Percentiles rank a stretch among this genome's conserved stretches.
Conservation (phyloP, 2,329 filamentous ascomycete species). For the Bipolaris sorokiniana region DNA sequence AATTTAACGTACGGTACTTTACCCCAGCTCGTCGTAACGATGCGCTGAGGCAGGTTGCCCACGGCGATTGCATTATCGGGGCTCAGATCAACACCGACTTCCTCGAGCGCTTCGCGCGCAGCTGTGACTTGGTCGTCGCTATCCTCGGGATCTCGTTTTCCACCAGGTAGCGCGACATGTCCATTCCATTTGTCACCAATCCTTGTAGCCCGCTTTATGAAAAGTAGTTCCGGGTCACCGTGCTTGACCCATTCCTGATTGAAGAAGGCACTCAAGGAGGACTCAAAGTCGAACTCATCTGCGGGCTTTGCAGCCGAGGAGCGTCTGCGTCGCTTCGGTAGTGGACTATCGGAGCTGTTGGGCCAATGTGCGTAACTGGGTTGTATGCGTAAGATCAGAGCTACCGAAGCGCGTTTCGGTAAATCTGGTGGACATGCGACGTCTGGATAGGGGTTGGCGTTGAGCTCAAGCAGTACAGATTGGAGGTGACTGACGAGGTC, state of each 20-base stretch:
- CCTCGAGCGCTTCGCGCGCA: slow-evolving; percentile 68
- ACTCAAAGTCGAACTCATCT: slow-evolving; percentile 42
- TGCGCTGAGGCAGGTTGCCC: slow-evolving; percentile 69
- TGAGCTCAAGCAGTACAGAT: slow-evolving; percentile 52
- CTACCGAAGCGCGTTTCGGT: slow-evolving; percentile 69
- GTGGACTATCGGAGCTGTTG: slow-evolving; percentile 30
- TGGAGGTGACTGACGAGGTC: slow-evolving; percentile 51
- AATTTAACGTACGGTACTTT: slow-evolving; percentile 61
- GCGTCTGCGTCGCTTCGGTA: slow-evolving; percentile 29
- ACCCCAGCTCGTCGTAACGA: slow-evolving; percentile 71
- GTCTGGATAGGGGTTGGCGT: slow-evolving; percentile 56
- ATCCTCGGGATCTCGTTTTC: slow-evolving; percentile 70
- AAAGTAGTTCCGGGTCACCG: slow-evolving; percentile 71
- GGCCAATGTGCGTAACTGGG: slow-evolving; percentile 64
- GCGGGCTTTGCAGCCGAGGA: slow-evolving; percentile 33
- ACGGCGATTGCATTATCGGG: slow-evolving; percentile 55
- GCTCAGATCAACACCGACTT: slow-evolving; percentile 68
- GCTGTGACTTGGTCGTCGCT: slow-evolving; percentile 67
- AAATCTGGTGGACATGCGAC: slow-evolving; percentile 57
- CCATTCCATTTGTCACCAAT: slow-evolving; percentile 72
- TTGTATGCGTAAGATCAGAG: slow-evolving; percentile 67
- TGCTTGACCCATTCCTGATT: slow-evolving; percentile 68
- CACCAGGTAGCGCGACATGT: slow-evolving; percentile 72
- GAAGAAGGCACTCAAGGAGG: slow-evolving; percentile 65
- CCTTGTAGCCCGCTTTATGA: slow-evolving; percentile 71